These are phyloP conservation scores for Evernia prunastri DNA, from an alignment of 495 filamentous ascomycete species.

Conservation along the genomic window DNA sequence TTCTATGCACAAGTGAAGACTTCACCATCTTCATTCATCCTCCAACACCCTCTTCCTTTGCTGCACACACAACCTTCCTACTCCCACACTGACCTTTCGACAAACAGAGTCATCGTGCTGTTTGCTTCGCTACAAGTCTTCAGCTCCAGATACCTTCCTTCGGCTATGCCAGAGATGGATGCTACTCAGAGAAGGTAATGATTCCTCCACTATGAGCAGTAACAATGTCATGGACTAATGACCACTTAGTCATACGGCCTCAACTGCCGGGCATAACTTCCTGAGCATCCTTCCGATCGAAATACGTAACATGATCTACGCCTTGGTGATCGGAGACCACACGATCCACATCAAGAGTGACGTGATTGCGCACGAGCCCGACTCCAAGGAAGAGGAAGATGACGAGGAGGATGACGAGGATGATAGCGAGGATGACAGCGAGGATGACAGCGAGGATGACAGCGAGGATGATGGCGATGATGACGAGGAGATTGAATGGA, in stretches of 20 bases:
- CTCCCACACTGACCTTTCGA: constrained; percentile 1
- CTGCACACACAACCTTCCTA: background rate
- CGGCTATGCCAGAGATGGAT: background rate
- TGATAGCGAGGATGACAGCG: background rate
- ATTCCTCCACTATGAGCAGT: background rate
- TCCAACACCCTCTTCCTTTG: background rate
- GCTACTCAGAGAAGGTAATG: background rate
- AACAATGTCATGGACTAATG: background rate
- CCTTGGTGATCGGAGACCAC: background rate
- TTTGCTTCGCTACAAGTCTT: background rate
- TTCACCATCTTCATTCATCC: background rate
- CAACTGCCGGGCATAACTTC: background rate
- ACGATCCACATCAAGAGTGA: constrained; percentile 1
- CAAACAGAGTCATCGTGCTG: background rate
- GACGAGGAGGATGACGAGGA: background rate
- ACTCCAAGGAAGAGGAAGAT: background rate
- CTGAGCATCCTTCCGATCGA: background rate
- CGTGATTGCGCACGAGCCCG: background rate
- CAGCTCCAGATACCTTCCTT: background rate
- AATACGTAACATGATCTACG: background rate
- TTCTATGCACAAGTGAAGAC: background rate
- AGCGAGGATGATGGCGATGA: background rate
- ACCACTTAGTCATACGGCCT: background rate
- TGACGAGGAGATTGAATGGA: background rate
- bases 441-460: background rate